Conservation (phyloP, 1,284 basidiomycete genomes). For the Hortiboletus rubellus region DNA sequence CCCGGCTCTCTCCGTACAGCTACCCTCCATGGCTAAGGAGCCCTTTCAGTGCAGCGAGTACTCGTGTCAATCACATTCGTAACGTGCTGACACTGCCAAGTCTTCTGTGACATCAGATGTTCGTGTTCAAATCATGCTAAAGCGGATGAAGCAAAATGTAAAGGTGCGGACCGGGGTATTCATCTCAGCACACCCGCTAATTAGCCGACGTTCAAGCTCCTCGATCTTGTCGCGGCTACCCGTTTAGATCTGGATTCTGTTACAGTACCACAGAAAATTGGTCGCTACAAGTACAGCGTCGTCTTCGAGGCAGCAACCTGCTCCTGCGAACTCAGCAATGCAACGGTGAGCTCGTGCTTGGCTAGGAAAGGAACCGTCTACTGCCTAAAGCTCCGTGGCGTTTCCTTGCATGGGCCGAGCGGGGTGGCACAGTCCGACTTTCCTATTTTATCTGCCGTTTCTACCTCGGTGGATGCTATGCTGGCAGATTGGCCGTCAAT, state of each 20-base stretch:
- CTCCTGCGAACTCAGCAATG: constrained; percentile 48
- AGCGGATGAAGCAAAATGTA: constrained; percentile 15
- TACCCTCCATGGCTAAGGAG: constrained; percentile 34
- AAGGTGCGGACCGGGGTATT: constrained; percentile 12
- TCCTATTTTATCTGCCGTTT: constrained; percentile 48
- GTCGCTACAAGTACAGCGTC: constrained; percentile 40
- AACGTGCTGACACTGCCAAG: constrained; percentile 18
- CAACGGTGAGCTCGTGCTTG: constrained; percentile 44
- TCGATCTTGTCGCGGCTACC: constrained; percentile 19
- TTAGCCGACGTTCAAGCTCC: constrained; percentile 11
- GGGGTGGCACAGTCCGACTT: constrained; percentile 22
- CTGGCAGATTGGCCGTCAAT: constrained; percentile 59
- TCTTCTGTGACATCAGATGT: constrained; percentile 18
- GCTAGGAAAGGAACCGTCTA: constrained; percentile 51
- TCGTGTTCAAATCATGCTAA: constrained; percentile 10
- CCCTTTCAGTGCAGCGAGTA: constrained; percentile 32
- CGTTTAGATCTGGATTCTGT: constrained; percentile 26
- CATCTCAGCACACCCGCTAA: constrained; percentile 5
- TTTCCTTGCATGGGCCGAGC: constrained; percentile 32
- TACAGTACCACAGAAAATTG: constrained; percentile 35
- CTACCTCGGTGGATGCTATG: constrained; percentile 45
- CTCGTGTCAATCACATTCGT: neutral
- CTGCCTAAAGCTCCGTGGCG: constrained; percentile 41
- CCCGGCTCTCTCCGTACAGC: constrained; percentile 1
- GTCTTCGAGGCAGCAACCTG: constrained; percentile 42